Evolutionary conservation across 352 stramenopile species (phyloP), one percentile per base, ranked within the genome.

Genomic region (Globisporangium irregulare): DNA sequence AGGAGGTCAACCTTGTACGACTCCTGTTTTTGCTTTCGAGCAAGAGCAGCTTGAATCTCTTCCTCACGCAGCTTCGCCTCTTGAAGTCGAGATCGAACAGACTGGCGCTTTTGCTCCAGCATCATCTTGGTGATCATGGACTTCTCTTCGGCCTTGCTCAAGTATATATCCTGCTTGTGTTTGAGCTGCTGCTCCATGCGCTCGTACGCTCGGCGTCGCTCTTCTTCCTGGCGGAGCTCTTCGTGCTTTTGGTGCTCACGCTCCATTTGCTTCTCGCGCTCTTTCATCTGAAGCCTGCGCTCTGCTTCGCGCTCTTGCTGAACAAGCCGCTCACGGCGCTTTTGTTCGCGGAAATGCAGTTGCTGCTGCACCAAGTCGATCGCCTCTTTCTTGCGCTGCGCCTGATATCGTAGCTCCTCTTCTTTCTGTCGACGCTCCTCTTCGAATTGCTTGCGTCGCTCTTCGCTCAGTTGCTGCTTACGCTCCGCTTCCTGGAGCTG

Each of bases 1-100:
- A 95, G 57, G 20, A 92, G 24, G 7, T 85, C 84, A 0, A 66
- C 66, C 24, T 79, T 79, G 62, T 95, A 93, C 10, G 75, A 70
- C 24, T 95, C 84, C 51, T 88, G 77, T 32, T 88, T 87, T 34
- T 89, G 76, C 61, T 85, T 87, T 0, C 82, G 78, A 18, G 67
- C 67, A 0, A 92, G 73, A 1, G 87, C 79, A 0, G 73, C 72
- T 50, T 93, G 75, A 62, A 94, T 93, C 58, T 92, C 86, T 69
- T 95, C 87, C 59, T 93, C 87, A 0, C 87, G 82, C 20, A 95
- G 60, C 55, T 91, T 89, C 0, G 86, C 87, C 18, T 95, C 87
- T 36, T 90, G 77, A 6, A 93, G 73, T 1, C 82, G 69, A 9
- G 75, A 72, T 24, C 81, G 76, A 3, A 91, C 64, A 0, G 79